Base-by-base conservation (phyloP, 345 rosid species). In the Aethionema arabicum region DNA sequence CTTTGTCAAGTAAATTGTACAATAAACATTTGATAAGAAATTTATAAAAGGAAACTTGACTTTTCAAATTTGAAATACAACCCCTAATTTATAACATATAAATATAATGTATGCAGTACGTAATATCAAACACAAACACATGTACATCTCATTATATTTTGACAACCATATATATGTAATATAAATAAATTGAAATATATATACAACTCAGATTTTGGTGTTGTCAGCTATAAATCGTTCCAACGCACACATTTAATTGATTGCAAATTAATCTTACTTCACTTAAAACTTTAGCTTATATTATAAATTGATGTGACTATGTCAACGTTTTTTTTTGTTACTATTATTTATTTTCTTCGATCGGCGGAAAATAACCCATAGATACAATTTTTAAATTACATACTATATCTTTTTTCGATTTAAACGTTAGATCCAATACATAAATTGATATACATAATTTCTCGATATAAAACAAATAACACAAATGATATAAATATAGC, bases 191-290 rank as follows among this genome's bases (percentile, higher is more conserved):
- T 43, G 40, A 14, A 33, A 4, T 33, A 41, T n/a, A n/a, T n/a
- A 29, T 56, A 42, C 50, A 57, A 57, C 62, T 57, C 66, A 49
- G 30, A 29, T n/a, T 29, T 29, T 36, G 29, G 47, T 45, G 36
- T 12, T 48, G 14, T 55, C 66, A 61, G 55, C 54, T 47, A 48
- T 29, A 61, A 37, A 37, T 48, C 29, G 27, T 21, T 11, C 21
- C 5, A 3, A 35, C 35, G 7, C 37, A 12, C 48, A 62, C 31
- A 6, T 13, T 12, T 50, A 27, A 14, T 61, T 35, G 46, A 36
- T 27, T 48, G 37, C 56, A 61, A 61, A 27, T 37, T 49, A 48
- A 61, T 48, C 9, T 61, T 15, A 61, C 45, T 60, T 60, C 45
- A 47, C 55, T 60, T 60, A 3, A 47, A 60, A 60, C 32, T 46